Base-by-base conservation (phyloP, 345 rosid species). In the Trapa incisa region DNA sequence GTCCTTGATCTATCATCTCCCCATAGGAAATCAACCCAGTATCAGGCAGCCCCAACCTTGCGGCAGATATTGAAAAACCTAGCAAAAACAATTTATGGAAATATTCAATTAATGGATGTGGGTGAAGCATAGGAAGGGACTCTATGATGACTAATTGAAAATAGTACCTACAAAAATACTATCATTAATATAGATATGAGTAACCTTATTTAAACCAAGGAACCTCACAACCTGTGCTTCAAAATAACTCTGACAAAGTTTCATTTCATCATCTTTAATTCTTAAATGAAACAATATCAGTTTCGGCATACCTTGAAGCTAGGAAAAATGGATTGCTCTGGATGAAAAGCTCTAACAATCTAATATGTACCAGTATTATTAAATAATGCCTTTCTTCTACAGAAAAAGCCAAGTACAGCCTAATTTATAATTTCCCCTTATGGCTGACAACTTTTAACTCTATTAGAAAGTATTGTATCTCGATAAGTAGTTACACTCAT, bases 1-100 rank as follows among this genome's bases (percentile, higher is more conserved):
- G 82, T 66, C 96, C 92, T 70, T 92, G 96, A 77, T 92, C 96
- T 69, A 92, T 67, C 95, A 92, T 87, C 81, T 92, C 98, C 54
- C 95, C 98, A 68, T 84, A 92, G 41, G 96, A 92, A 68, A 92
- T 68, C 43, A 84, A 78, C 38, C 89, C 92, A 36, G 83, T 80
- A 78, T 87, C 92, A 2, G 91, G 92, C 69, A 84, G 79, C 50
- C 85, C 96, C 85, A 89, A 16, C 74, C 91, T 72, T 42, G 90
- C 86, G 6, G 93, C 96, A 2, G 98, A 87, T 74, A 89, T 81
- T 38, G 98, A 89, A 79, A 89, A 86, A 52, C 93, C 97, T 90
- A 80, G 62, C 9, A 61, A 68, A 80, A 22, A 37, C 64, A 74
- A 47, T 61, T 62, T 37, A 70, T 37, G 56, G 3, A 47, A 47